phyloP scores from a whole-genome alignment of 1,139 yeast genomes.

The Pichiaceae sp. region DNA sequence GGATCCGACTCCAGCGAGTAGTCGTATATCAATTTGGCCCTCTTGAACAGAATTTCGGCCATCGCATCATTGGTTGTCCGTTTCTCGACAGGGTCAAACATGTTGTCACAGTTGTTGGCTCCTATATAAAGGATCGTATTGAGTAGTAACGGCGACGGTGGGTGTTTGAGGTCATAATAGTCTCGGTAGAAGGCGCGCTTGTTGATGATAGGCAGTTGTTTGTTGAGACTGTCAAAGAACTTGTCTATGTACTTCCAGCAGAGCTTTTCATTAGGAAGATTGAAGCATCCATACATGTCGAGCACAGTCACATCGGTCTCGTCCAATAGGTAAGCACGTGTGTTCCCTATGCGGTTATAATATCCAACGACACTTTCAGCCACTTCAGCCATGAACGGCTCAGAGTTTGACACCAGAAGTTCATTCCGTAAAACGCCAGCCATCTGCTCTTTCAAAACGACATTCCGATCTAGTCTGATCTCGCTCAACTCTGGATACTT shows the following conservation, averaged over 20 bases:
- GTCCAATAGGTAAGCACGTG: slow-evolving; percentile 35
- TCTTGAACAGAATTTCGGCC: slow-evolving; percentile 53
- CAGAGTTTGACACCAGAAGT: slow-evolving; percentile 5
- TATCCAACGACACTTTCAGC: slow-evolving; percentile 22
- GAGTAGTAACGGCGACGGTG: slow-evolving; percentile 59
- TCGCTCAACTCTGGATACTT: slow-evolving; percentile 11
- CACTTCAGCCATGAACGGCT: slow-evolving; percentile 12
- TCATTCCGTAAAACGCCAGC: slow-evolving; percentile 8
- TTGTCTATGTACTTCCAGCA: slow-evolving; percentile 55
- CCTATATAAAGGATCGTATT: slow-evolving; percentile 70
- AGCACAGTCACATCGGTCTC: slow-evolving; percentile 42
- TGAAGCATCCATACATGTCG: slow-evolving; percentile 63
- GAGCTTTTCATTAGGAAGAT: slow-evolving; percentile 53
- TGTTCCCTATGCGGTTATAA: slow-evolving; percentile 20
- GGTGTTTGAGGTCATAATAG: slow-evolving; percentile 51
- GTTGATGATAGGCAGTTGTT: slow-evolving; percentile 68
- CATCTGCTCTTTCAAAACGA: slow-evolving; percentile 16
- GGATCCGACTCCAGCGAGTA: slow-evolving; percentile 66
- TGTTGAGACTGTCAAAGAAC: slow-evolving; percentile 40
- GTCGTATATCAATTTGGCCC: slow-evolving; percentile 74
- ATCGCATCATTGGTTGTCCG: slow-evolving; percentile 4
- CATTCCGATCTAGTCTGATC: slow-evolving; percentile 12
- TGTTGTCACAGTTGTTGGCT: slow-evolving; percentile 27
- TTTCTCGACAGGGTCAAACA: background rate
- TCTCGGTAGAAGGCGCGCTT: slow-evolving; percentile 51